phyloP scores from a whole-genome alignment of 306 rosid species.

The Rosa rugosa region DNA sequence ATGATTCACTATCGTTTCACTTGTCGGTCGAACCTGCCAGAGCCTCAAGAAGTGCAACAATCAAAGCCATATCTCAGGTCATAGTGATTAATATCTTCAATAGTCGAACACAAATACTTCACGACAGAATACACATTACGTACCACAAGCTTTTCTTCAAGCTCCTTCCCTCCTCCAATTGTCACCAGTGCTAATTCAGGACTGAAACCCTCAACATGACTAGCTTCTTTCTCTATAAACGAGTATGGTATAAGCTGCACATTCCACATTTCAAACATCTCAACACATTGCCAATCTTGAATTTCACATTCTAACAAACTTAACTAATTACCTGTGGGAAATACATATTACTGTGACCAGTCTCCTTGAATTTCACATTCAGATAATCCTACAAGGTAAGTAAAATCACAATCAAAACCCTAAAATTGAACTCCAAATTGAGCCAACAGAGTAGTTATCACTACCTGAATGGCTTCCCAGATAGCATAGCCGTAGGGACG shows the following conservation, averaged over 20 bases:
- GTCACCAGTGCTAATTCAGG: conserved; percentile 92
- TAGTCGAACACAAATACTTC: background rate
- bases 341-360: conserved; percentile 95
- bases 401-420: background rate
- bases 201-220: conserved; percentile 97
- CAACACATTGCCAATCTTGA: background rate
- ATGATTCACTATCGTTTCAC: conserved; percentile 96
- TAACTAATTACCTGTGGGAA: conserved; percentile 73
- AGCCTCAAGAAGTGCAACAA: conserved; percentile 83
- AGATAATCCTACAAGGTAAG: conserved; percentile 62
- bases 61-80: conserved; percentile 80
- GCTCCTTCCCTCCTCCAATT: conserved; percentile 96
- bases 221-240: conserved; percentile 96
- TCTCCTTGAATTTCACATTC: conserved; percentile 90
- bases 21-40: conserved; percentile 93
- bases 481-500: conserved; percentile 96
- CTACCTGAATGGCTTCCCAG: conserved; percentile 96
- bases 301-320: background rate
- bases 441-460: background rate
- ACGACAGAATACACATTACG: conserved; percentile 15
- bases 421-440: background rate
- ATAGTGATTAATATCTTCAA: conserved; percentile 30
- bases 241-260: conserved; percentile 94
- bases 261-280: conserved; percentile 21
- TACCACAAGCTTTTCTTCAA: conserved; percentile 98